Percentiles rank a stretch among this genome's conserved stretches.
Evolutionary conservation across 805 yeast genomes (phyloP).

Genomic region (Torulaspora maleeae): DNA sequence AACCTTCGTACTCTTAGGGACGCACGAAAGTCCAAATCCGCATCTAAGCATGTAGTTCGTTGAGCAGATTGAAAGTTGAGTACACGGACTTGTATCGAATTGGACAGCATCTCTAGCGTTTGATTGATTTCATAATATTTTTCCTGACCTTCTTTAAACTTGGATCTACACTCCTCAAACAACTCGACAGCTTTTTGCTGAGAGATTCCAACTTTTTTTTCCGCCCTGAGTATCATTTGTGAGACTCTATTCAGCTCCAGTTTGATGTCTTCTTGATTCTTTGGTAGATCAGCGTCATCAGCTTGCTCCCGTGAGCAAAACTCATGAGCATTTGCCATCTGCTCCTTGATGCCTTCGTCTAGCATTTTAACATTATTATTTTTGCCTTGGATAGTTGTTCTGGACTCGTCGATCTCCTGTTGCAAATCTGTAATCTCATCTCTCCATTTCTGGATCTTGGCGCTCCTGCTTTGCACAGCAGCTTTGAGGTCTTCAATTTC

Average conservation of each 20-base stretch:
- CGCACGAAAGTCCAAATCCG: conserved; percentile 52
- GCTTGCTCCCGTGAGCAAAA: conserved; percentile 50
- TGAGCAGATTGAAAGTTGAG: conserved; percentile 41
- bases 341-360: conserved; percentile 29
- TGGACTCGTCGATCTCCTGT: conserved; percentile 15
- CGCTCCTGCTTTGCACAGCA: conserved; percentile 12
- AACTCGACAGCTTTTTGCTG: conserved; percentile 52
- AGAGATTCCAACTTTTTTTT: conserved; percentile 49
- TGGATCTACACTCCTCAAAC: conserved; percentile 42
- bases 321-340: conserved; percentile 33
- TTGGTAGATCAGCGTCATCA: conserved; percentile 36
- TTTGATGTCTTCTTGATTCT: conserved; percentile 46
- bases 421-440: conserved; percentile 28
- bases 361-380: conserved; percentile 29
- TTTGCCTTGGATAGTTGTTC: conserved; percentile 19
- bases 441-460: conserved; percentile 22
- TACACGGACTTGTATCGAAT: conserved; percentile 43
- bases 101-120: conserved; percentile 32
- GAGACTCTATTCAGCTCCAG: conserved; percentile 46
- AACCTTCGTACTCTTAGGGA: conserved; percentile 66
- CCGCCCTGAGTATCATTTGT: conserved; percentile 47
- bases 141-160: conserved; percentile 41
- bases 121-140: conserved; percentile 37
- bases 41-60: conserved; percentile 43
- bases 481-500: conserved; percentile 18